Conservation (phyloP, 768 basidiomycete species). For the Chalciporus piperatus region DNA sequence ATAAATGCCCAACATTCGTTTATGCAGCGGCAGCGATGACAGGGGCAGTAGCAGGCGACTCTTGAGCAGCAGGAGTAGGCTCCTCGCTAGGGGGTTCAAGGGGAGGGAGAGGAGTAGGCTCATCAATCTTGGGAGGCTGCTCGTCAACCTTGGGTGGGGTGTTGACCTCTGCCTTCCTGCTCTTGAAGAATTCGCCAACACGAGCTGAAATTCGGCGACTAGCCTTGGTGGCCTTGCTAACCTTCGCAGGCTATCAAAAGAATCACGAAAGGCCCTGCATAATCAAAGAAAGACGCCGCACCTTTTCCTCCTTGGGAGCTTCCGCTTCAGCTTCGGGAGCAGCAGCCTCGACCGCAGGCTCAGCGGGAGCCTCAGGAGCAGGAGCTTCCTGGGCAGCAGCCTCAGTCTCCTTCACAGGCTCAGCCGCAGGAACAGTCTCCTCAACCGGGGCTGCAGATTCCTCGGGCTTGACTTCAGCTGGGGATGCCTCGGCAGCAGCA, state of each 20-base stretch:
- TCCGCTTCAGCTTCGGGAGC: constrained; percentile 36
- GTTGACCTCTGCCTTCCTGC: constrained; percentile 59
- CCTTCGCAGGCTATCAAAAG: constrained; percentile 31
- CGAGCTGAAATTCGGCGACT: constrained; percentile 82
- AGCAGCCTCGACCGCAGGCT: constrained; percentile 30
- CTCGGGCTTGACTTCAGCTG: constrained; percentile 39
- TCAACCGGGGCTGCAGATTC: constrained; percentile 34
- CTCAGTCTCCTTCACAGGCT: constrained; percentile 71
- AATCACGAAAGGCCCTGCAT: too few relatives aligned
- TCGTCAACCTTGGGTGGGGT: constrained; percentile 83
- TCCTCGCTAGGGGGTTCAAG: constrained; percentile 48
- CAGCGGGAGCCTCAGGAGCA: constrained; percentile 25
- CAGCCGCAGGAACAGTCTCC: constrained; percentile 36
- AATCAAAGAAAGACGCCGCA: constrained; percentile 15
- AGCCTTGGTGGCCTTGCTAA: constrained; percentile 58
- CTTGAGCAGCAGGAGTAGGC: constrained; percentile 29
- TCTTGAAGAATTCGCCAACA: constrained; percentile 80
- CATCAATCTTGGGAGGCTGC: constrained; percentile 85
- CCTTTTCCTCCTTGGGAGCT: constrained; percentile 60
- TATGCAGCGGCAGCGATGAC: constrained; percentile 82
- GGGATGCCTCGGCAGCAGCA: constrained; percentile 35
- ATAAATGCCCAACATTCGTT: constrained; percentile 28
- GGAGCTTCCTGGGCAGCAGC: constrained; percentile 30
- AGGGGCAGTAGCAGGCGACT: constrained; percentile 51
- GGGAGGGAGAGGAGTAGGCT: constrained; percentile 78